A percentile compares a stretch with the other conserved stretches of the same genome.
These are phyloP conservation scores for Colletotrichum karsti DNA, from an alignment of 2,329 filamentous ascomycete genomes.

Conservation along the genomic window DNA sequence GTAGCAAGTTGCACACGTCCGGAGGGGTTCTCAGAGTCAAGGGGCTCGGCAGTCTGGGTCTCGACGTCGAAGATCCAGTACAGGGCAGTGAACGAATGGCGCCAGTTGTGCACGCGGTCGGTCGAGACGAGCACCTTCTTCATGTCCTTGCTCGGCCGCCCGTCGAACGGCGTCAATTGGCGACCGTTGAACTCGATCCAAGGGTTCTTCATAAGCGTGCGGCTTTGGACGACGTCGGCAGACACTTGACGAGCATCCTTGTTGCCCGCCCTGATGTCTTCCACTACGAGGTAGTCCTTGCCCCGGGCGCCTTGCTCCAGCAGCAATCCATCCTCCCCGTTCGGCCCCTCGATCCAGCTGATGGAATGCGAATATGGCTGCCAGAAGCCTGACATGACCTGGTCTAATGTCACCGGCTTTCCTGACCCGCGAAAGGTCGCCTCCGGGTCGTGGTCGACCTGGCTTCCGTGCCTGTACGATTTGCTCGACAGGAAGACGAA, in stretches of 20 bases:
- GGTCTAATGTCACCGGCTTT: constrained; percentile 77
- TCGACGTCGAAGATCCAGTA: constrained; percentile 96
- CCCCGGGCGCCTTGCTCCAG: constrained; percentile 73
- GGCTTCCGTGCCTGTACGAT: constrained; percentile 70
- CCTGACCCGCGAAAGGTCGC: constrained; percentile 72
- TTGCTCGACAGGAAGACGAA: constrained; percentile 72
- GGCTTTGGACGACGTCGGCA: constrained; percentile 55
- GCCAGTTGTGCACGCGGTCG: constrained; percentile 79
- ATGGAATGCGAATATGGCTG: constrained; percentile 70
- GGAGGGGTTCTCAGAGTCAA: constrained; percentile 74
- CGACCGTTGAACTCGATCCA: constrained; percentile 68
- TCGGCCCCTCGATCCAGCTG: constrained; percentile 78
- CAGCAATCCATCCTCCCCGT: constrained; percentile 84
- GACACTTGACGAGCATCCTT: constrained; percentile 35
- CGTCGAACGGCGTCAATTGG: constrained; percentile 64
- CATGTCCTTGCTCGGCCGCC: constrained; percentile 83
- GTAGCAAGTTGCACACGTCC: constrained; percentile 82
- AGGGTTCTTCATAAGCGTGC: constrained; percentile 77
- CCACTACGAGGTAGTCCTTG: constrained; percentile 83
- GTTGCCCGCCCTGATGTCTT: constrained; percentile 73
- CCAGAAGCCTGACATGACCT: constrained; percentile 75
- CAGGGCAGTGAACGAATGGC: constrained; percentile 84
- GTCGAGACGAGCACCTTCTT: constrained; percentile 88
- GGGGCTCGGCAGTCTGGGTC: constrained; percentile 77
- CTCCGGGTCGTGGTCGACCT: constrained; percentile 72